Evolutionary conservation across 306 rosid genomes (phyloP), one percentile per base, ranked within the genome.

Genomic region (Vigna mungo): DNA sequence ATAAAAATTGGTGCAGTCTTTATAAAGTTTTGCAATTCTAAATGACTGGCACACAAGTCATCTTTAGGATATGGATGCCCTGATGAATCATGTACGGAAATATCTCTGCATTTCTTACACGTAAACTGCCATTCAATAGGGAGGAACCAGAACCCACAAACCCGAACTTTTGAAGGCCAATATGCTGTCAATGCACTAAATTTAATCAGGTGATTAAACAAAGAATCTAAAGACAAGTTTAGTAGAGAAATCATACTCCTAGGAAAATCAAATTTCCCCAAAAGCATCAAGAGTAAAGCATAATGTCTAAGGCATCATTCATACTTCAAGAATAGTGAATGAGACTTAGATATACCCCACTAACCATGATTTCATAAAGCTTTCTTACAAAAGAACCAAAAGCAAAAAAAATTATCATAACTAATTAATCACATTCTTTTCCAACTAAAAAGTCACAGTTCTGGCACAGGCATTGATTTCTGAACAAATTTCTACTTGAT

Each of bases 101-200:
- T 71, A 82, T 88, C 88, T 71, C 85, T 54, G 77, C 97, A 92
- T 77, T 77, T 76, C 84, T 74, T 79, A 84, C 97, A 92, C 61
- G 97, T 86, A 79, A 87, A 86, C 84, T 92, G 96, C 96, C 96
- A 92, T 71, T 90, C 91, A 69, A 46, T 58, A 17, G 93, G 93
- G 63, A 87, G 87, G 77, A 90, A 92, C 97, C 96, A 92, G 81
- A 90, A 92, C 80, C 97, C 97, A 85, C 90, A 90, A 76, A 86
- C 89, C 60, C 80, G 89, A 71, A 87, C 88, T 68, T 77, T 81
- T 9, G 87, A 64, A 30, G 97, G 96, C 96, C 97, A 92, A 59
- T 92, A 92, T 73, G 85, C 97, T 92, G 90, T 71, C 72, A 77
- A 75, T 55, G 36, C 62, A 52, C 53, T 41, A 51, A 71, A 49